Evolutionary conservation across 1,284 basidiomycete species (phyloP).

Genomic region (Malassezia yamatoensis): DNA sequence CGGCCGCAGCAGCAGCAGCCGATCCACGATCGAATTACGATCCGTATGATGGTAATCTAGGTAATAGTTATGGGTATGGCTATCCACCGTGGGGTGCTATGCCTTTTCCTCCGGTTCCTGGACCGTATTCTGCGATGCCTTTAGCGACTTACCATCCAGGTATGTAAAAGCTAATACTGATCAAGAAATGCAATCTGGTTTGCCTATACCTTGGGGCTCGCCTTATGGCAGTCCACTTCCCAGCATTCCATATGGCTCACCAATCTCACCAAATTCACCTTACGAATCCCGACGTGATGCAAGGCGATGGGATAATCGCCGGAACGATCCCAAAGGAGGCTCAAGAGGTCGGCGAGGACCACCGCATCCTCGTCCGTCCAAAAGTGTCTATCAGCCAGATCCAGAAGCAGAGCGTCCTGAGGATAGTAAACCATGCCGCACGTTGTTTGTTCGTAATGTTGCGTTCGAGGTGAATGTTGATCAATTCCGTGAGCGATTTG

Average conservation of each 20-base stretch:
- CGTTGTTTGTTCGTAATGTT: slow-evolving; percentile 84
- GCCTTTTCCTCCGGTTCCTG: background rate
- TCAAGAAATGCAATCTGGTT: background rate
- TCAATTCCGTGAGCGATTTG: slow-evolving; percentile 63
- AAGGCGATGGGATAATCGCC: background rate
- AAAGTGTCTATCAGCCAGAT: slow-evolving; percentile 19
- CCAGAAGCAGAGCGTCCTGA: slow-evolving; percentile 61
- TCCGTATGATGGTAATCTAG: slow-evolving; percentile 14
- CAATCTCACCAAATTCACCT: background rate
- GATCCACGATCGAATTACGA: slow-evolving; percentile 18
- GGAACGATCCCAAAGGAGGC: background rate
- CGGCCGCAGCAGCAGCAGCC: slow-evolving; percentile 12
- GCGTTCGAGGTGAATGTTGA: slow-evolving; percentile 9
- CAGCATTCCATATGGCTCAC: background rate
- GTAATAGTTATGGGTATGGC: background rate
- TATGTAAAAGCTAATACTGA: too few relatives aligned
- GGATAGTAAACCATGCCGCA: slow-evolving; percentile 83
- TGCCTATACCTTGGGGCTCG: background rate
- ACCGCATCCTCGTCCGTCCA: slow-evolving; percentile 5
- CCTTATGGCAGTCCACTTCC: background rate
- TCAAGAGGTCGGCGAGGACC: background rate
- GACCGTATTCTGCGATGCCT: slow-evolving; percentile 9
- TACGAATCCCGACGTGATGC: background rate
- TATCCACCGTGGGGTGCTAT: slow-evolving; percentile 5
- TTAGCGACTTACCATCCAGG: background rate